Evolutionary conservation across 1,284 basidiomycete species (phyloP), one percentile per base, ranked within the genome.

Genomic region (Puccinia polysora): DNA sequence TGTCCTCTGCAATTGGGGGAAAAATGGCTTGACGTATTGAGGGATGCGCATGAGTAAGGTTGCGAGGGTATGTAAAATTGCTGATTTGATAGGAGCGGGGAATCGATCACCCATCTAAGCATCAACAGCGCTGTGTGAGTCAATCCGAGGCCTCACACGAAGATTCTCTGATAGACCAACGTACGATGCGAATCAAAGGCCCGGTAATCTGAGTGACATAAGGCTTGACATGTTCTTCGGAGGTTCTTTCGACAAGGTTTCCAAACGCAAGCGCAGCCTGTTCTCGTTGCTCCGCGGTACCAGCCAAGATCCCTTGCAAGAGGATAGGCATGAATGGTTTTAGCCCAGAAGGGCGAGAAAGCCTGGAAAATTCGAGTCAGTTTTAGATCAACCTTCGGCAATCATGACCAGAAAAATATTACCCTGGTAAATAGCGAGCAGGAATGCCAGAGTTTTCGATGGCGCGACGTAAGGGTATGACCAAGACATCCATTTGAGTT

Each of bases 191-290:
- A 78, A 97, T 97, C 75, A 97, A 87, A 1, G 94, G 93, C 30
- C 95, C 94, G 25, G 95, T 97, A 80, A 97, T 92, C 38, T 91
- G 89, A 12, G 97, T 94, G 74, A 97, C 91, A 80, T 91, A 97
- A 0, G 93, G 90, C 81, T 96, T 97, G 85, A 99, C 90, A 0
- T 91, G 87, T 25, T 83, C 85, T 78, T 95, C 89, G 34, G 89
- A 86, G 0, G 93, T 97, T 32, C 92, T 86, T 80, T 94, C 89
- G 18, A 97, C 90, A 56, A 99, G 86, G 77, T 97, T 94, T 23
- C 91, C 89, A 73, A 98, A 92, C 52, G 91, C 93, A 77, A 91
- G 89, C 0, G 95, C 93, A 1, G 94, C 94, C 77, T 95, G 89
- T 81, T 98, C 95, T 76, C 74, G 80, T 77, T 86, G 84, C 75